These are phyloP conservation scores for Tubosaeta sp. DNA, from an alignment of 768 basidiomycete species.

Conservation along the genomic window DNA sequence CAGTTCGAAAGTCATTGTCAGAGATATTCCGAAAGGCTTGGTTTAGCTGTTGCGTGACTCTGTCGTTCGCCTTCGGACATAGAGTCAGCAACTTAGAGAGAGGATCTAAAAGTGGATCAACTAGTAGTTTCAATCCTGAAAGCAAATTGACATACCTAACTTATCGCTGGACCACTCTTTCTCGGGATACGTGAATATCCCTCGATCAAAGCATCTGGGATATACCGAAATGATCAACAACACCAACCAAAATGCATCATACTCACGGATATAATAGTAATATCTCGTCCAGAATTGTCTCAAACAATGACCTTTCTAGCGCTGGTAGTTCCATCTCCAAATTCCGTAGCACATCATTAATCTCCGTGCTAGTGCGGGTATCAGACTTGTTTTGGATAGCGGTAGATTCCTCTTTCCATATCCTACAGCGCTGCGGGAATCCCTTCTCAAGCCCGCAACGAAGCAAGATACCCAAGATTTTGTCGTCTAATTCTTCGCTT, in stretches of 20 bases:
- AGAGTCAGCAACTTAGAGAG: conserved; percentile 1
- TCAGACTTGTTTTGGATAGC: background rate
- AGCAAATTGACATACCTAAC: conserved; percentile 1
- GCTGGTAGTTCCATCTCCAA: conserved; percentile 4
- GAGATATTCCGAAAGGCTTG: conserved; percentile 3
- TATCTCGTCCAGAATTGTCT: conserved; percentile 22
- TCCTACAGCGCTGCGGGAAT: conserved; percentile 17
- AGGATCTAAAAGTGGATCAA: conserved; percentile 6
- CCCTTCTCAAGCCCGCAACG: conserved; percentile 26
- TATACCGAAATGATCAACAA: background rate
- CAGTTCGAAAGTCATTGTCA: conserved; percentile 2
- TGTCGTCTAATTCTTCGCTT: conserved; percentile 19
- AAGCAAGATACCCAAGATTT: conserved; percentile 26
- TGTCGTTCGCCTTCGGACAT: conserved; percentile 13
- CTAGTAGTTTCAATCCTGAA: background rate
- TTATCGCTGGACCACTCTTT: background rate
- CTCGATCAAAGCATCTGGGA: conserved; percentile 15
- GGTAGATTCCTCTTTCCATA: conserved; percentile 18
- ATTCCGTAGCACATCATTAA: background rate
- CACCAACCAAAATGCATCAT: background rate
- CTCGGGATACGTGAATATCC: conserved; percentile 3
- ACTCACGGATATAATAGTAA: conserved; percentile 24
- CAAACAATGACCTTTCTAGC: conserved; percentile 19
- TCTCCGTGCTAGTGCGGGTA: fast-evolving
- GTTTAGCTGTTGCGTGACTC: background rate